phyloP scores from a whole-genome alignment of 441 rosid species.

The Omphalea diandra region DNA sequence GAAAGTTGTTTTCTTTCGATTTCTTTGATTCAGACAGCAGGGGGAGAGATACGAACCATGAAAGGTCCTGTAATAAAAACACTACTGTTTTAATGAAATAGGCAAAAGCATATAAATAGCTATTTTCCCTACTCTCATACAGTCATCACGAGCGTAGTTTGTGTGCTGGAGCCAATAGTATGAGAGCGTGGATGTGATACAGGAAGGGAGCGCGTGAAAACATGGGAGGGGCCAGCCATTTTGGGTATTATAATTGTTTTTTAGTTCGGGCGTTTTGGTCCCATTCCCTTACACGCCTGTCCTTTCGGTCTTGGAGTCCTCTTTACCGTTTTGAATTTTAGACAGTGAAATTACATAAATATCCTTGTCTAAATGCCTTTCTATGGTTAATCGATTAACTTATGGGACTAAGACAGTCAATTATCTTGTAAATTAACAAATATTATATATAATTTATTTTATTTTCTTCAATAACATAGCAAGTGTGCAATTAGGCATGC shows the following conservation, averaged over 20 bases:
- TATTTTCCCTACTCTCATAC: background rate
- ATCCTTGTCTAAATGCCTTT: too few relatives aligned
- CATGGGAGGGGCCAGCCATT: background rate
- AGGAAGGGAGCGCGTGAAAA: slow-evolving; percentile 3
- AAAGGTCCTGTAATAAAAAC: background rate
- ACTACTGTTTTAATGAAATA: background rate
- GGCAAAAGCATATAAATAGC: background rate
- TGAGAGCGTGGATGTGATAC: background rate
- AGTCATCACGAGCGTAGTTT: background rate
- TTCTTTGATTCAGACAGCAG: slow-evolving; percentile 24
- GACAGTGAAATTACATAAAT: background rate
- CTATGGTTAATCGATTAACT: too few relatives aligned
- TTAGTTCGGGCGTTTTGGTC: slow-evolving; percentile 5
- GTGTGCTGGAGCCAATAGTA: too few relatives aligned
- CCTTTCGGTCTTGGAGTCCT: background rate
- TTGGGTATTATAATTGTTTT: background rate
- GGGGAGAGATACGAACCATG: slow-evolving; percentile 3
- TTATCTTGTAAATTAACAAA: too few relatives aligned
- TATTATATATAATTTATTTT: too few relatives aligned
- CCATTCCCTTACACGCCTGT: slow-evolving; percentile 21
- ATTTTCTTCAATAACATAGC: too few relatives aligned
- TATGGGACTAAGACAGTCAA: too few relatives aligned
- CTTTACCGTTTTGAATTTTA: slow-evolving; percentile 12
- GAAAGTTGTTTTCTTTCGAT: too few relatives aligned
- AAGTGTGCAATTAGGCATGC: too few relatives aligned